Percentiles rank a stretch among this genome's conserved stretches.
These are phyloP conservation scores for Amylocystis lapponica DNA, from an alignment of 768 basidiomycete species.

Conservation along the genomic window DNA sequence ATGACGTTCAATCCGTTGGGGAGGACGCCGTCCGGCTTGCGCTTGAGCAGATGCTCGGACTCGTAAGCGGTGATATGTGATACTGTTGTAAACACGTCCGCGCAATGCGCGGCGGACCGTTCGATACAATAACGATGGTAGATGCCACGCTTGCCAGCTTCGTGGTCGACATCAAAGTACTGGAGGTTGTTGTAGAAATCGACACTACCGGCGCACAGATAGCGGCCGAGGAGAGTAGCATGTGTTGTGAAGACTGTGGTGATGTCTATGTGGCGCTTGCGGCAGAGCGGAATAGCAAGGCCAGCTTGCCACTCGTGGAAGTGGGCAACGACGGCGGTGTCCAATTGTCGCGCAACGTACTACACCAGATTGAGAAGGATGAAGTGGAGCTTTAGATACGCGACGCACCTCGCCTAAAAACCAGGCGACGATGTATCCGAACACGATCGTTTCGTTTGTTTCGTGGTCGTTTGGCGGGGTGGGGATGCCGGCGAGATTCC, in stretches of 20 bases:
- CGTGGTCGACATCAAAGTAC: constrained; percentile 99
- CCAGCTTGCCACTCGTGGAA: constrained; percentile 99
- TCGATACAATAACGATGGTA: constrained; percentile 99
- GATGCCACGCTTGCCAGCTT: constrained; percentile 98
- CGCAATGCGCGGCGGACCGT: constrained; percentile 87
- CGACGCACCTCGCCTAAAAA: constrained; percentile 91
- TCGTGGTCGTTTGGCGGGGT: constrained; percentile 95
- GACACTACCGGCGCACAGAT: constrained; percentile 95
- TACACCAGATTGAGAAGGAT: constrained; percentile 25
- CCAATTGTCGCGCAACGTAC: constrained; percentile 78
- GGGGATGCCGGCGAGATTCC: constrained; percentile 97
- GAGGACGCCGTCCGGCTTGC: constrained; percentile 94
- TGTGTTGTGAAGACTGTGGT: constrained; percentile 99
- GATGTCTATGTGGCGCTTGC: constrained; percentile 96
- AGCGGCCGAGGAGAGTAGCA: constrained; percentile 95
- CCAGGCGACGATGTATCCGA: constrained; percentile 98
- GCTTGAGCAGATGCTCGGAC: constrained; percentile 90
- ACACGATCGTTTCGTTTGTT: constrained; percentile 96
- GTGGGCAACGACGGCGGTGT: constrained; percentile 89
- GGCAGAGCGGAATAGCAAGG: constrained; percentile 87
- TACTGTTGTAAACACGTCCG: constrained; percentile 98
- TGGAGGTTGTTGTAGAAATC: constrained; percentile 99
- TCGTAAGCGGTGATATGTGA: constrained; percentile 99
- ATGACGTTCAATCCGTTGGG: constrained; percentile 98
- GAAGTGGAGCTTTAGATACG: neutral